Percentiles rank a stretch among this genome's conserved stretches.
Conservation (phyloP, 2,329 filamentous ascomycete species). For the Coniella vitis region DNA sequence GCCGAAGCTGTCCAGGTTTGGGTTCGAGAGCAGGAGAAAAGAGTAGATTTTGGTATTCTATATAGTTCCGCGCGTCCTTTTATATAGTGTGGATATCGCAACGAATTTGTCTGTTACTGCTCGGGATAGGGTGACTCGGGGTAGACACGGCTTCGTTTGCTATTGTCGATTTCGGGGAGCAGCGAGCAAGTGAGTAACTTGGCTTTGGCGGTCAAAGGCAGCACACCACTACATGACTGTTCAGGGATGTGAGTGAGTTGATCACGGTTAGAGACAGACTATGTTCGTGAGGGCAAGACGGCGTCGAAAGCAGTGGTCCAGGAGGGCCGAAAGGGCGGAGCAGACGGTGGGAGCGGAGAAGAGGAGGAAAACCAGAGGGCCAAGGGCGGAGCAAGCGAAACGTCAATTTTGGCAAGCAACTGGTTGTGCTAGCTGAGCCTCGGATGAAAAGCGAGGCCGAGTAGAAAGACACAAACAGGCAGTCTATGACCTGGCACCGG, state of each 20-base stretch:
- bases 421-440: constrained; percentile 10
- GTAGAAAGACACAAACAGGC: constrained; percentile 9
- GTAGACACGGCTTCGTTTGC: constrained; percentile 3
- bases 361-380: constrained; percentile 7
- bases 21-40: constrained; percentile 4
- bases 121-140: not conserved
- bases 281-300: not conserved
- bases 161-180: constrained; percentile 9
- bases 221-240: constrained; percentile 14
- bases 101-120: no score
- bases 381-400: not conserved
- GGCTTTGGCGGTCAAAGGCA: constrained; percentile 4
- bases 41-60: not conserved
- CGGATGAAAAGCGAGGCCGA: constrained; percentile 4
- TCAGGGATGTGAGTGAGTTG: not conserved
- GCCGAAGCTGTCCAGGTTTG: constrained; percentile 16
- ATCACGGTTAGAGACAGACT: not conserved
- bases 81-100: no score
- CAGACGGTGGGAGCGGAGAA: not conserved
- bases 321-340: not conserved
- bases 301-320: not conserved
- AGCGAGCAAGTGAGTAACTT: constrained; percentile 5
- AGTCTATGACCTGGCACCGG: not conserved
- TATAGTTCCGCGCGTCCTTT: not conserved
- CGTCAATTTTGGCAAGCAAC: constrained; percentile 7